Evolutionary conservation across 306 rosid species (phyloP), one percentile per base, ranked within the genome.

Genomic region (Fragaria vesca): DNA sequence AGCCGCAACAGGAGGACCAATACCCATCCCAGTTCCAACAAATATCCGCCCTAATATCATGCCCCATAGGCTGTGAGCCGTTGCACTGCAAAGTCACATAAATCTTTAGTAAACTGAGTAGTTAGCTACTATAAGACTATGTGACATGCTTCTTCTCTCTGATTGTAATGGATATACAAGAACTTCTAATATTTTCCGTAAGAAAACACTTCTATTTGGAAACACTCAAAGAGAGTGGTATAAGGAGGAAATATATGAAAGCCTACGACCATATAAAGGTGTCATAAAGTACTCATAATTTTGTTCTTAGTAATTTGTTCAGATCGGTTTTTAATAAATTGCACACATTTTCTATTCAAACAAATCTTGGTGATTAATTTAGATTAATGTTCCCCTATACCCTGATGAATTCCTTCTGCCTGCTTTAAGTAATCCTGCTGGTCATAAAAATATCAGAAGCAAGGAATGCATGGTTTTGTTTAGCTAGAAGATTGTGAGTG

Each of bases 1-100:
- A 86, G 96, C 90, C 68, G 86, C 94, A 77, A 93, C 89, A 71
- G 93, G 88, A 71, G 97, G 97, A 21, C 97, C 97, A 68, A 93
- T 86, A 78, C 97, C 97, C 86, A 93, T 88, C 81, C 97, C 96
- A 7, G 85, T 89, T 79, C 97, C 96, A 65, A 89, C 97, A 81
- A 89, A 90, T 81, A 93, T 82, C 83, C 96, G 86, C 83, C 97
- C 97, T 16, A 93, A 72, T 82, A 93, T 91, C 97, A 93, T 93
- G 76, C 91, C 96, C 97, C 89, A 86, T 18, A 93, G 89, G 82
- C 85, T 73, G 72, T 79, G 88, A 32, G 94, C 66, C 43, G 88
- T 89, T 81, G 94, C 97, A 82, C 97, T 93, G 87, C 80, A 82
- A 69, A 74, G 24, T 65, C 26, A 45, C 28, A 20, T 47, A 52